Evolutionary conservation across 2,329 filamentous ascomycete species (phyloP).

Genomic region (Orbilia ellipsospora): DNA sequence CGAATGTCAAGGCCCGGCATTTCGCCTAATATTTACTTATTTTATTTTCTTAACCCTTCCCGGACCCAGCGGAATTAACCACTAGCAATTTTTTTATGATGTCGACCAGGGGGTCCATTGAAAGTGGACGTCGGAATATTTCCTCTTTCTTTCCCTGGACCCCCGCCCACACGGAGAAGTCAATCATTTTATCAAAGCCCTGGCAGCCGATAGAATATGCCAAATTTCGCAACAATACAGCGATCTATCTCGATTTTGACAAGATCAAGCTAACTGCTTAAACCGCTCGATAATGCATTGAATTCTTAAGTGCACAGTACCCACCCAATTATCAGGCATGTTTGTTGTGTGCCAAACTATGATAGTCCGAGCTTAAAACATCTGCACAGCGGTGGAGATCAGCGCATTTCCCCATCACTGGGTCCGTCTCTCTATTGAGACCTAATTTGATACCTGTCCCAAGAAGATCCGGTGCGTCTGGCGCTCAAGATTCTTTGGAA

Average conservation of each 20-base stretch:
- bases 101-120: slow-evolving; percentile 9
- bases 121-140: slow-evolving; percentile 49
- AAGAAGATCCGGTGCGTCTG: slow-evolving; percentile 39
- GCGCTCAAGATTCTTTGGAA: slow-evolving; percentile 8
- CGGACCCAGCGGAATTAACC: slow-evolving; percentile 44
- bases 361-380: slow-evolving; percentile 52
- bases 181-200: slow-evolving; percentile 47
- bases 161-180: slow-evolving; percentile 34
- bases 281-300: no score
- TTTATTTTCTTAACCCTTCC: slow-evolving; percentile 12
- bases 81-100: slow-evolving; percentile 9
- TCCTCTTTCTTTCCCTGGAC: slow-evolving; percentile 37
- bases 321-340: no score
- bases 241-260: slow-evolving; percentile 33
- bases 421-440: background rate
- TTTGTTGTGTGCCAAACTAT: background rate
- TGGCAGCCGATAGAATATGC: slow-evolving; percentile 32
- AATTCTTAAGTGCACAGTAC: no score
- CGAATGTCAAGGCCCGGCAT: slow-evolving; percentile 26
- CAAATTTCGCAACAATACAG: slow-evolving; percentile 27
- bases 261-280: background rate
- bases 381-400: background rate
- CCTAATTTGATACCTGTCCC: slow-evolving; percentile 43
- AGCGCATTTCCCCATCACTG: background rate
- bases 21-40: background rate